Evolutionary conservation across 2,329 filamentous ascomycete genomes (phyloP).

Genomic region (Penicillium sp.): DNA sequence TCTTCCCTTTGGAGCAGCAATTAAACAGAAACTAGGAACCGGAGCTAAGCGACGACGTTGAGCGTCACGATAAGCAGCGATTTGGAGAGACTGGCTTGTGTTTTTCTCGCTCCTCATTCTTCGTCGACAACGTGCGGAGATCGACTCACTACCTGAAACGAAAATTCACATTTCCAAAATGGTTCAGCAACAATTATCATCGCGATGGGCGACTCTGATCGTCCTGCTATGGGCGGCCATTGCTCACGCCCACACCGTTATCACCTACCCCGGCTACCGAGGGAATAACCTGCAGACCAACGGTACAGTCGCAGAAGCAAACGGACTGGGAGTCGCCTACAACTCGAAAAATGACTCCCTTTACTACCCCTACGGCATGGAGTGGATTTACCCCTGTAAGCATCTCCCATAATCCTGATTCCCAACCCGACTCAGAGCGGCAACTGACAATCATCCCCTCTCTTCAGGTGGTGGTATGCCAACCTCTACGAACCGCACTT

Average conservation of each 20-base stretch:
- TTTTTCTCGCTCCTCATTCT: not conserved
- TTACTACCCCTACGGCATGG: slow-evolving; percentile 83
- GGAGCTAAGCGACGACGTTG: slow-evolving; percentile 3
- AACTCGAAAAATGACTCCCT: slow-evolving; percentile 49
- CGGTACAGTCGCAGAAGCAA: slow-evolving; percentile 58
- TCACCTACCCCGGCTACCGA: slow-evolving; percentile 85
- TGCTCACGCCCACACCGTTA: slow-evolving; percentile 70
- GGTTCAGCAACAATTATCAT: slow-evolving; percentile 35
- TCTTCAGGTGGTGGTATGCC: slow-evolving; percentile 79
- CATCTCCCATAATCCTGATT: slow-evolving; percentile 19
- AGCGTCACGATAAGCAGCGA: not conserved
- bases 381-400: slow-evolving; percentile 95
- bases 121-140: not conserved
- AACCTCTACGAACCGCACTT: slow-evolving; percentile 80
- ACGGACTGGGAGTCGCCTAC: slow-evolving; percentile 54
- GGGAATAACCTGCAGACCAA: slow-evolving; percentile 85
- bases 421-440: not conserved
- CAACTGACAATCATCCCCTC: slow-evolving; percentile 14
- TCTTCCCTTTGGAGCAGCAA: slow-evolving; percentile 1
- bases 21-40: not conserved
- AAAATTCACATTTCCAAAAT: slow-evolving; percentile 34
- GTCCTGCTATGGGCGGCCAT: slow-evolving; percentile 46
- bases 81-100: slow-evolving; percentile 1
- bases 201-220: slow-evolving; percentile 37
- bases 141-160: not conserved